Base-by-base conservation (phyloP, 495 filamentous ascomycete genomes). In the Trichoderma reesei region DNA sequence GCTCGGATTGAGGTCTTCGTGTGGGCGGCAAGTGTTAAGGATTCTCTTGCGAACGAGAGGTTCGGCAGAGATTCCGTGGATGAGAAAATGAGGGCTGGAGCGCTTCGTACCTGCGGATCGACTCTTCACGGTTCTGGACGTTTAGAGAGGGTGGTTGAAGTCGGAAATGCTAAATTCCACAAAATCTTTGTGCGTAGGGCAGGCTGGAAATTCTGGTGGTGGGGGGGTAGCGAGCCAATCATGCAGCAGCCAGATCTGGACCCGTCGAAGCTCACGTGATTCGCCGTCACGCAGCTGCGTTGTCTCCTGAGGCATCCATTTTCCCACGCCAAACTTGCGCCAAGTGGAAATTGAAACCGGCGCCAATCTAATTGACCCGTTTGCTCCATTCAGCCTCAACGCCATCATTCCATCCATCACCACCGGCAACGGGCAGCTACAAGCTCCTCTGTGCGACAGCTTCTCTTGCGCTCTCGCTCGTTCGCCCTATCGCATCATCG, bases 131-230 rank as follows among this genome's bases (percentile, higher is more conserved):
- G 38, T 42, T 26, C 61, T 63, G 41, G 61, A 38, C 61, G 61
- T 63, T 42, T 39, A 46, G 61, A 42, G 26, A 34, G 41, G 26
- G 61, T 34, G 41, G 36, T 34, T 63, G 38, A 42, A 10, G 61
- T 34, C 41, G 39, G 61, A 63, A 44, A 42, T 41, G 37, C 61
- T 36, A 63, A 63, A 63, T 63, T 63, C 61, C 61, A 42, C 41
- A 63, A 63, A 63, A 42, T 63, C 61, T 63, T 41, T 63, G 61
- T 63, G 61, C 61, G 61, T 63, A 63, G 61, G 61, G 61, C 61
- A 63, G 61, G 61, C 38, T 46, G 41, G 61, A 63, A 63, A 63
- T 42, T 42, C 41, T 7, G 13, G 41, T 63, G 61, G 61, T 41
- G 31, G 61, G 31, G 61, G 61, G 41, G 39, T 39, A 61, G 59